These are phyloP conservation scores for Lolium rigidum DNA, from an alignment of 176 grass and related monocot species.

Conservation along the genomic window DNA sequence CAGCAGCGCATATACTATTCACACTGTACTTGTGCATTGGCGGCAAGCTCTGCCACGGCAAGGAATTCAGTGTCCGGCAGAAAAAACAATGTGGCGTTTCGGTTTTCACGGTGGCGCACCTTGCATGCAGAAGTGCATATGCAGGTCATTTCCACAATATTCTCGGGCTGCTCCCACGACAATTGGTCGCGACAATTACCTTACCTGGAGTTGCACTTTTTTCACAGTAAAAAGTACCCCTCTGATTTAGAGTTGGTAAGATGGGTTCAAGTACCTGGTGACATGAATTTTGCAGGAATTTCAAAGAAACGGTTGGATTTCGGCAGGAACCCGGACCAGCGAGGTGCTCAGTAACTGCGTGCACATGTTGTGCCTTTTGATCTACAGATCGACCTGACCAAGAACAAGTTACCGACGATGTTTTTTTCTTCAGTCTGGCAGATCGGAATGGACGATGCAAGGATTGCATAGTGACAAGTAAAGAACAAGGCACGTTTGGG, in stretches of 20 bases:
- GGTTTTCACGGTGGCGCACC: not conserved
- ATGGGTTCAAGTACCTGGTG: not conserved
- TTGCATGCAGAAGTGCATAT: not conserved
- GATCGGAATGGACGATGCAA: not conserved
- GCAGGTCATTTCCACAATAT: constrained; percentile 4
- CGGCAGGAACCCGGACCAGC: not conserved
- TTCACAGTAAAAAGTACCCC: not conserved
- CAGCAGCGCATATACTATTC: constrained; percentile 32
- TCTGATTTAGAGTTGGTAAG: not conserved
- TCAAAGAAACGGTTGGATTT: not conserved
- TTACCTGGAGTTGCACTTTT: constrained; percentile 10
- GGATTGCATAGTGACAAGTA: constrained; percentile 17
- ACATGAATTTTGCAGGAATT: not conserved
- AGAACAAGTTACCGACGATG: constrained; percentile 4
- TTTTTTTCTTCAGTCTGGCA: not conserved
- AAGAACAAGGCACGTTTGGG: constrained; percentile 15
- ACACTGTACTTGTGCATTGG: constrained; percentile 36
- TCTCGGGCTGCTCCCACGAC: constrained; percentile 21
- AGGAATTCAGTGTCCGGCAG: constrained; percentile 11
- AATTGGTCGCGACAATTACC: constrained; percentile 30
- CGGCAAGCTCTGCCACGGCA: not conserved
- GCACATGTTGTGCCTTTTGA: not conserved
- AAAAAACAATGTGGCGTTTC: constrained; percentile 25
- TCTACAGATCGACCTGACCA: not conserved
- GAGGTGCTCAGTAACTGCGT: not conserved